Evolutionary conservation across 371 early-diverging fungal genomes (phyloP).

Genomic region (Catenaria anguillulae): DNA sequence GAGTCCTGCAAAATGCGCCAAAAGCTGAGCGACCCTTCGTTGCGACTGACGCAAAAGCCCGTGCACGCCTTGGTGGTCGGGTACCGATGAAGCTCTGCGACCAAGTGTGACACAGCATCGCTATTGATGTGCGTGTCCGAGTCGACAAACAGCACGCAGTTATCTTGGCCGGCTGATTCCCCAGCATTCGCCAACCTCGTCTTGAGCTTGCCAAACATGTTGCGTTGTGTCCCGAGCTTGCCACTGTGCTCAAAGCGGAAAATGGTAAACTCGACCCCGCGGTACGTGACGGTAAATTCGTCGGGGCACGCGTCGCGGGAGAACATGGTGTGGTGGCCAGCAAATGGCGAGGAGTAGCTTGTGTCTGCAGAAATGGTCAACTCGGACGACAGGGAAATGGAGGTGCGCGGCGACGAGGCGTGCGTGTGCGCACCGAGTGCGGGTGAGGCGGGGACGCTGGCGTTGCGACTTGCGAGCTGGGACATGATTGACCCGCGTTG

Average conservation of each 20-base stretch:
- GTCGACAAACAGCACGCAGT: conserved; percentile 26
- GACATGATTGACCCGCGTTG: too few species aligned
- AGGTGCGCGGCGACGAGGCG: too few species aligned
- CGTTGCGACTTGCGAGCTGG: too few species aligned
- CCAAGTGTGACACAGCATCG: conserved; percentile 17
- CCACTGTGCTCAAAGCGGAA: conserved; percentile 25
- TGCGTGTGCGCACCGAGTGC: too few species aligned
- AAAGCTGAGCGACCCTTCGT: conserved; percentile 11
- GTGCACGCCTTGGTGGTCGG: conserved; percentile 16
- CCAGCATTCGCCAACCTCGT: conserved; percentile 8
- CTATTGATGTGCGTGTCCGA: conserved; percentile 24
- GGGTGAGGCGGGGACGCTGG: too few species aligned
- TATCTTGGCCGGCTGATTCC: conserved; percentile 13
- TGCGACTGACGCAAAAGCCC: conserved; percentile 13
- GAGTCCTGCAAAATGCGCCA: conserved; percentile 19
- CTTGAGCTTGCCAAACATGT: conserved; percentile 6
- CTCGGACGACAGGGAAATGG: too few species aligned
- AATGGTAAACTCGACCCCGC: conserved; percentile 18
- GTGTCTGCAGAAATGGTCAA: too few species aligned
- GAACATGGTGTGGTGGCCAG: too few species aligned
- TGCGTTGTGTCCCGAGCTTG: conserved; percentile 22
- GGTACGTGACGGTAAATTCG: conserved; percentile 12
- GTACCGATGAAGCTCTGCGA: conserved; percentile 16
- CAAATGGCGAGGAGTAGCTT: too few species aligned
- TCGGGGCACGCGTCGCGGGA: conserved; percentile 11